Evolutionary conservation across 208 protist genomes (phyloP).

Genomic region (Leishmania tropica): DNA sequence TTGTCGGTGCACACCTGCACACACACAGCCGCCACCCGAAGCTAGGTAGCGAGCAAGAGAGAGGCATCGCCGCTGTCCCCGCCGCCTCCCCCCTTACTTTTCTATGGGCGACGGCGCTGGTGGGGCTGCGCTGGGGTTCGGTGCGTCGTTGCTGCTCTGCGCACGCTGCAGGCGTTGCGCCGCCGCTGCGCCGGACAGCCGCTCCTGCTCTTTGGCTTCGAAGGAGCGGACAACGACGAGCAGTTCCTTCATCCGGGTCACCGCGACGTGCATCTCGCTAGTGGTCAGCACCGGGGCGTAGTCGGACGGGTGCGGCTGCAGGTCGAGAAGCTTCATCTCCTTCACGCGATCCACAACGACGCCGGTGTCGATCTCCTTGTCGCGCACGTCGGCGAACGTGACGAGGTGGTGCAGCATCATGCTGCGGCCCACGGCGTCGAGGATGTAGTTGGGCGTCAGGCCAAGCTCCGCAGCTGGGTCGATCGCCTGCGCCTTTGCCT

Average conservation of each 20-base stretch:
- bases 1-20: not conserved
- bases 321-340: slow-evolving; percentile 24
- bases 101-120: not conserved
- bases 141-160: not conserved
- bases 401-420: slow-evolving; percentile 88
- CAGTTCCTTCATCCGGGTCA: slow-evolving; percentile 62
- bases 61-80: not conserved
- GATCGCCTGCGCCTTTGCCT: slow-evolving; percentile 21
- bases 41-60: not conserved
- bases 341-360: slow-evolving; percentile 46
- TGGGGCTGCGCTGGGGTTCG: not conserved
- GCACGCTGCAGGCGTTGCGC: slow-evolving; percentile 16
- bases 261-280: slow-evolving; percentile 49
- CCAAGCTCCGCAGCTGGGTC: slow-evolving; percentile 54
- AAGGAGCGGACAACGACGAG: slow-evolving; percentile 44
- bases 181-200: slow-evolving; percentile 19
- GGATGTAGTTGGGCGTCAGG: slow-evolving; percentile 71
- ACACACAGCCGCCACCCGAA: not conserved
- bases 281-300: slow-evolving; percentile 62
- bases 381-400: slow-evolving; percentile 57
- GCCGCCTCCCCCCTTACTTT: not conserved
- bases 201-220: slow-evolving; percentile 30
- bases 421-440: slow-evolving; percentile 83
- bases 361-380: slow-evolving; percentile 67
- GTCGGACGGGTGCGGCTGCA: slow-evolving; percentile 40